phyloP scores from a whole-genome alignment of 805 yeast species.

The Kuraishia ogatae region DNA sequence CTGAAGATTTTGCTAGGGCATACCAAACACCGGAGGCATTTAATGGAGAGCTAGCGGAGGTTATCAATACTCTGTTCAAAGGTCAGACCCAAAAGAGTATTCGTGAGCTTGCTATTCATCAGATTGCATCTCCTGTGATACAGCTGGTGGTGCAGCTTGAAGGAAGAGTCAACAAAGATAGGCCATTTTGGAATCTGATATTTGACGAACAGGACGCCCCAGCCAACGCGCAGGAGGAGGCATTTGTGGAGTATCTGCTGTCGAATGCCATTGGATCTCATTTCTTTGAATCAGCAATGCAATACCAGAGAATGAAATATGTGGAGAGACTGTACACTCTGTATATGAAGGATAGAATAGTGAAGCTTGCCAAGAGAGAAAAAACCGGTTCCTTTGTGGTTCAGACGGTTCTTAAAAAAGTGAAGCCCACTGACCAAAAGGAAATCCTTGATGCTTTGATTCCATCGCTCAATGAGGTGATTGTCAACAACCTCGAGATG shows the following conservation, averaged over 20 bases:
- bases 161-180: constrained; percentile 68
- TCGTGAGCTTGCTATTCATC: constrained; percentile 70
- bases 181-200: constrained; percentile 58
- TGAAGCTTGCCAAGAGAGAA: constrained; percentile 69
- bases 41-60: constrained; percentile 45
- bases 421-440: constrained; percentile 56
- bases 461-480: constrained; percentile 54
- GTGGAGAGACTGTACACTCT: constrained; percentile 60
- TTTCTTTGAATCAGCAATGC: constrained; percentile 68
- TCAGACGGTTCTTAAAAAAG: constrained; percentile 56
- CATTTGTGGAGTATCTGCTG: constrained; percentile 75
- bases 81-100: constrained; percentile 34
- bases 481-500: constrained; percentile 63
- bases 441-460: constrained; percentile 54
- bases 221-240: constrained; percentile 53
- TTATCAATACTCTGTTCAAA: constrained; percentile 32
- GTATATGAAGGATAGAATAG: constrained; percentile 68
- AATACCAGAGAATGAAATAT: constrained; percentile 55
- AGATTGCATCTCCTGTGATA: constrained; percentile 80
- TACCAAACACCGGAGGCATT: constrained; percentile 67
- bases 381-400: constrained; percentile 80
- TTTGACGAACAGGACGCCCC: constrained; percentile 44
- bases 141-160: constrained; percentile 75
- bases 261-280: constrained; percentile 92
- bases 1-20: constrained; percentile 55